phyloP scores from a whole-genome alignment of 106 monocot species.

The Ottelia alismoides region DNA sequence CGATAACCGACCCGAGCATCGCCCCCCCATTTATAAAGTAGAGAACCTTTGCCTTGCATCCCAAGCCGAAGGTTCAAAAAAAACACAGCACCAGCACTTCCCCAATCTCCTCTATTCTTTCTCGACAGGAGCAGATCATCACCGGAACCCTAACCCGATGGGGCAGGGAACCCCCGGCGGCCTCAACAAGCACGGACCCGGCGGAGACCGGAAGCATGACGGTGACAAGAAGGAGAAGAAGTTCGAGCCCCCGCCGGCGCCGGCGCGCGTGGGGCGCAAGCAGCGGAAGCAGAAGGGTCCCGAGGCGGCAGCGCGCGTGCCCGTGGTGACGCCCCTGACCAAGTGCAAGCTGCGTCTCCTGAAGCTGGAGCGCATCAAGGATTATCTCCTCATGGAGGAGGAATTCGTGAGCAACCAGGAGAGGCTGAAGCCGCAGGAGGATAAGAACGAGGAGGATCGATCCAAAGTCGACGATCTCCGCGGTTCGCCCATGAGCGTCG shows the following conservation, averaged over 20 bases:
- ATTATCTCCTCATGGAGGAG: conserved; percentile 32
- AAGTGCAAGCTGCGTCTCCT: conserved; percentile 78
- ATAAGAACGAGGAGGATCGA: conserved; percentile 10
- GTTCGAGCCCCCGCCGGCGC: conserved; percentile 75
- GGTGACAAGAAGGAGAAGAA: too few relatives aligned
- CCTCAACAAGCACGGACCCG: too few relatives aligned
- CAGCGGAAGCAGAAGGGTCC: conserved; percentile 91
- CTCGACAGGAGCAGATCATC: too few relatives aligned
- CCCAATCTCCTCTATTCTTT: too few relatives aligned
- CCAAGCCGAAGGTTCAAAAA: too few relatives aligned
- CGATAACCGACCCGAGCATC: too few relatives aligned
- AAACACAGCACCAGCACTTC: too few relatives aligned
- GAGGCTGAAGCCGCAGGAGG: conserved; percentile 1
- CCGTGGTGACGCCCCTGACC: conserved; percentile 66
- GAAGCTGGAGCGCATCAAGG: conserved; percentile 83
- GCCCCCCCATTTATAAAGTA: too few relatives aligned
- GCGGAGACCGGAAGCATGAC: too few relatives aligned
- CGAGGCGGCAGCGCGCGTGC: conserved; percentile 71
- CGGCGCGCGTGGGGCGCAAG: conserved; percentile 74
- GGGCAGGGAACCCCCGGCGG: too few relatives aligned
- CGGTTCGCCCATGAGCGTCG: conserved; percentile 6
- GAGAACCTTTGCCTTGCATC: too few relatives aligned
- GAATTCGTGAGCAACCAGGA: conserved; percentile 2
- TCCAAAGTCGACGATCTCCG: conserved; percentile 4
- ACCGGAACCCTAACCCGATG: too few relatives aligned